Percentiles rank a stretch among this genome's conserved stretches.
These are phyloP conservation scores for Exutisphaerella laricina DNA, from an alignment of 2,329 filamentous ascomycete genomes.

Conservation along the genomic window DNA sequence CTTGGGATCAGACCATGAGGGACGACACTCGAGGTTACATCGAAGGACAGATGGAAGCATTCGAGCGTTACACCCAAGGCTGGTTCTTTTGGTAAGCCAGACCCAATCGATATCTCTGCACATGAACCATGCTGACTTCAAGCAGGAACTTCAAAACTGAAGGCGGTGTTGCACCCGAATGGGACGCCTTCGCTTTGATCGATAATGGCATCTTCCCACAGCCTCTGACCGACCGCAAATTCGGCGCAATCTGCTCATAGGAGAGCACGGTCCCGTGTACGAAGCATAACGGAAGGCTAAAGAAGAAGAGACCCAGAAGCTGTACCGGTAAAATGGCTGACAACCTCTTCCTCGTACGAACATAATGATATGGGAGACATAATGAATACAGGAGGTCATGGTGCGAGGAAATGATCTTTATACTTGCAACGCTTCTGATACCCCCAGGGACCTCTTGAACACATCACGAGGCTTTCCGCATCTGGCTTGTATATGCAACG, in stretches of 20 bases:
- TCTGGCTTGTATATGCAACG: too few species aligned
- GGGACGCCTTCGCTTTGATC: constrained; percentile 48
- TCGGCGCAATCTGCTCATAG: constrained; percentile 28
- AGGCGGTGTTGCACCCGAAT: constrained; percentile 38
- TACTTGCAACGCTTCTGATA: too few species aligned
- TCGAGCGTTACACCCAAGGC: constrained; percentile 47
- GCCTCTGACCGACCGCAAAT: constrained; percentile 32
- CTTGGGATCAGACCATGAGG: constrained; percentile 43
- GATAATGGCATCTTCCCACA: constrained; percentile 50
- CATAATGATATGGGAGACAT: not conserved
- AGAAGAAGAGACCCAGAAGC: not conserved
- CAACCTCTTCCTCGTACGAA: not conserved
- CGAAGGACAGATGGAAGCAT: constrained; percentile 51
- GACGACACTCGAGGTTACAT: constrained; percentile 48
- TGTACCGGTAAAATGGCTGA: not conserved
- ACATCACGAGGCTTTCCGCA: too few species aligned
- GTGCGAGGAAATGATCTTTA: not conserved
- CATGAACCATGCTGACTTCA: not conserved
- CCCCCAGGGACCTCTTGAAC: too few species aligned
- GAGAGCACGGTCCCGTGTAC: not conserved
- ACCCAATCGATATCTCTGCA: not conserved
- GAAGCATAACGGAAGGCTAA: constrained; percentile 1
- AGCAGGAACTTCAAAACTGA: constrained; percentile 53
- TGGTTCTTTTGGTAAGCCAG: constrained; percentile 49
- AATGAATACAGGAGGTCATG: not conserved